Evolutionary conservation across 192 early-diverging fungal species (phyloP).

Genomic region (Helicostylum pulchrum): DNA sequence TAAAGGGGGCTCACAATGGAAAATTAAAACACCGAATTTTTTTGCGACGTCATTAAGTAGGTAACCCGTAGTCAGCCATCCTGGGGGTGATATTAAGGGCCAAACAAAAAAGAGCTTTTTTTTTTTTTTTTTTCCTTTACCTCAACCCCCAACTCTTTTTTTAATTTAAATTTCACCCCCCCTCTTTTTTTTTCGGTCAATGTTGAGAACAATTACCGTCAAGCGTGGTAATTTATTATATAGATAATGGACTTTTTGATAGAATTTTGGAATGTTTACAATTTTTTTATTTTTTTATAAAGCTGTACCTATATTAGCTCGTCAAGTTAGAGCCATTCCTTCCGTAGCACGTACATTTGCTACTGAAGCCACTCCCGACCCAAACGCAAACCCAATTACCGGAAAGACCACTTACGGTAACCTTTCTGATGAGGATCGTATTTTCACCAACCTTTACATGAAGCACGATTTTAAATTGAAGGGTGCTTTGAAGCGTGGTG

Average conservation of each 20-base stretch:
- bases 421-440: conserved; percentile 90
- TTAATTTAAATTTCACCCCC: conserved; percentile 17
- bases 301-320: conserved; percentile 18
- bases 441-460: conserved; percentile 97
- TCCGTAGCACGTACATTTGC: conserved; percentile 36
- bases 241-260: neutral
- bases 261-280: conserved; percentile 2
- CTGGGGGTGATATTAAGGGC: neutral
- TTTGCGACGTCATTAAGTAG: too few relatives aligned
- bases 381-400: conserved; percentile 41
- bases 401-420: conserved; percentile 55
- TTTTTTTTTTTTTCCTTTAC: conserved; percentile 13
- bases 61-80: too few relatives aligned
- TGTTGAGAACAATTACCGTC: conserved; percentile 32
- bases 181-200: conserved; percentile 26
- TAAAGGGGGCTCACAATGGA: neutral
- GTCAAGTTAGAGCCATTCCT: conserved; percentile 31
- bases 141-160: conserved; percentile 23
- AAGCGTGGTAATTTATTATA: conserved; percentile 29
- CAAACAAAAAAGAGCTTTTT: neutral
- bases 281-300: neutral
- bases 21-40: too few relatives aligned
- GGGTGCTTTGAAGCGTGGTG: conserved; percentile 91
- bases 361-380: conserved; percentile 35
- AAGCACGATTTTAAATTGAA: conserved; percentile 87